Evolutionary conservation across 352 stramenopile genomes (phyloP).

Genomic region (Phytophthora tentaculata): DNA sequence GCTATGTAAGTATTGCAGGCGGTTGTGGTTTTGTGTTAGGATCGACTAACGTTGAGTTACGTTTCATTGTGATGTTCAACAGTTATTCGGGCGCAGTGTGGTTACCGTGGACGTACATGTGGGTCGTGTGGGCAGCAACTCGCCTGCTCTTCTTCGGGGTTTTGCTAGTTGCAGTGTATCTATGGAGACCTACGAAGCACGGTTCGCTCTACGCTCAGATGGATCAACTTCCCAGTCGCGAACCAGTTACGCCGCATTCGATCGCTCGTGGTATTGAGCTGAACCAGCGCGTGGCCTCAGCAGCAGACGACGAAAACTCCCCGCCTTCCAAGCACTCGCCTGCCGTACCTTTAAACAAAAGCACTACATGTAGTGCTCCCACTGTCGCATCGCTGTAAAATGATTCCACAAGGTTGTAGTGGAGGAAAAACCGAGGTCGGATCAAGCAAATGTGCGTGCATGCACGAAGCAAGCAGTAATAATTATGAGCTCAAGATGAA

Average conservation of each 20-base stretch:
- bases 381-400: constrained; percentile 37
- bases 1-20: constrained; percentile 64
- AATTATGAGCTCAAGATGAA: constrained; percentile 25
- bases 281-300: constrained; percentile 63
- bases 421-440: constrained; percentile 2
- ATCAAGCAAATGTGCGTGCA: constrained; percentile 9
- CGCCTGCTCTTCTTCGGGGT: constrained; percentile 74
- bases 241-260: constrained; percentile 57
- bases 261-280: constrained; percentile 59
- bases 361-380: constrained; percentile 8
- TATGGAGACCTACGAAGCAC: constrained; percentile 78
- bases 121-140: constrained; percentile 82
- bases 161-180: constrained; percentile 67
- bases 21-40: neutral
- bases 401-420: neutral
- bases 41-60: neutral
- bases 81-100: constrained; percentile 77
- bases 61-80: constrained; percentile 1
- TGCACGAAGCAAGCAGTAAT: constrained; percentile 19
- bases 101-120: constrained; percentile 76
- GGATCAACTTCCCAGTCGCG: constrained; percentile 79
- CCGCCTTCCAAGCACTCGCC: constrained; percentile 11
- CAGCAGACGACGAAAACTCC: constrained; percentile 48
- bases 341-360: constrained; percentile 3
- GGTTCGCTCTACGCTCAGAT: constrained; percentile 77